These are phyloP conservation scores for Immersiporthe knoxdaviesiana DNA, from an alignment of 2,329 filamentous ascomycete species.

Conservation along the genomic window DNA sequence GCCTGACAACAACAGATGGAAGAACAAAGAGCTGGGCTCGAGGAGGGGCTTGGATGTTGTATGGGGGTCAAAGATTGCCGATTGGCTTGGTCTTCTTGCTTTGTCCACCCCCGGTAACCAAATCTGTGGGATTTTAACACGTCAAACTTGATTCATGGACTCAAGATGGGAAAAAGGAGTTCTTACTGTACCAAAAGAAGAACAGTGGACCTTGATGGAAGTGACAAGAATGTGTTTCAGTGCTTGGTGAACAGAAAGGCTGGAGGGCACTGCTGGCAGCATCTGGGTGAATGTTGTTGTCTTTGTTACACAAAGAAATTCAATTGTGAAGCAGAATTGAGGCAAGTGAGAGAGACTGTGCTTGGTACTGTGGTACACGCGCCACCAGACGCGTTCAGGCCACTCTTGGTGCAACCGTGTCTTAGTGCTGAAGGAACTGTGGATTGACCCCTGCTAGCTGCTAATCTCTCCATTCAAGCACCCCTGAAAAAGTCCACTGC, in stretches of 20 bases:
- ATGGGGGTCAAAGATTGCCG: not conserved
- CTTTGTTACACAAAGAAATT: not conserved
- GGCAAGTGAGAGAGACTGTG: not conserved
- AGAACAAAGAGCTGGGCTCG: not conserved
- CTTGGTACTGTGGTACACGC: not conserved
- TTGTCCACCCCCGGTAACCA: not conserved
- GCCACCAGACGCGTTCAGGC: slow-evolving; percentile 4
- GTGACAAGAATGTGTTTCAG: not conserved
- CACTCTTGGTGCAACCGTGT: not conserved
- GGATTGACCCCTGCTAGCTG: not conserved
- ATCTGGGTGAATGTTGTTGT: not conserved
- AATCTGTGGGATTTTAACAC: not conserved
- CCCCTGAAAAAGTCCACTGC: not conserved
- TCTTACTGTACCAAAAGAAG: not conserved
- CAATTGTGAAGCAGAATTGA: not conserved
- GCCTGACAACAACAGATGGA: not conserved
- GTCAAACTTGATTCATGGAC: not conserved
- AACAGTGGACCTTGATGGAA: not conserved
- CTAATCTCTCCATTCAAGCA: not conserved
- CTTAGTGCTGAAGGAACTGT: not conserved
- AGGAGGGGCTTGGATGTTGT: not conserved
- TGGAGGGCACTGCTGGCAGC: not conserved
- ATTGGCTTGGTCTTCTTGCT: not conserved
- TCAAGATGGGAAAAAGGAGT: not conserved
- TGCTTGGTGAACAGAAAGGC: not conserved